Base-by-base conservation (phyloP, 208 protist genomes). In the Acanthamoeba healyi region DNA sequence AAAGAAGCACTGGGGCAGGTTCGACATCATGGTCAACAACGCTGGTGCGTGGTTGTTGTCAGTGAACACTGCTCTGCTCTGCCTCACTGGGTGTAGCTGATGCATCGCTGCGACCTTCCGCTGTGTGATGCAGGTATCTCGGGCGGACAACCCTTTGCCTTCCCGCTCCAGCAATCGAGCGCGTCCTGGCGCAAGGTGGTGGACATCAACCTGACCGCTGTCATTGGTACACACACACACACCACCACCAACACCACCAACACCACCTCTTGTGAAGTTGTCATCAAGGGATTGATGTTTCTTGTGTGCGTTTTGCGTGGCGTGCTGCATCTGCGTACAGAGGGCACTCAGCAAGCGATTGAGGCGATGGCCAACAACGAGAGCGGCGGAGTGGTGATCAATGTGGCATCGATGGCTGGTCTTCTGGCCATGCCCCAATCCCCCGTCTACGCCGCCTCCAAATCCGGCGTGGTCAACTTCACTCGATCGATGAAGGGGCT, bases 371-470 rank as follows among this genome's bases (percentile, higher is more conserved):
- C 29, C n/a, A 17, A 72, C n/a, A 38, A 92, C 86, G 22, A 87
- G 29, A 93, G n/a, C 9, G 88, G 40, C 88, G 93, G 93, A 72
- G 74, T 93, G 29, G 36, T 94, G 0, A 79, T 94, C 44, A 94
- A 94, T 19, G 46, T 46, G 5, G 84, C 93, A 1, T 94, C 93
- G 34, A 94, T 94, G 93, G 87, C 49, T 22, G 93, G 93, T 3
- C 61, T 94, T 26, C 15, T 63, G 42, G 88, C 93, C n/a, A 93
- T 94, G 82, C 81, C 81, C 17, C 93, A 70, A 19, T 34, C 79
- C n/a, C 93, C 93, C 54, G 40, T 93, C 4, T 94, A 94, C 51
- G 40, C 87, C 14, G 93, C 87, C 87, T 36, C 93, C 40, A 94
- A 94, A 46, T 38, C 40, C 82, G 82, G 42, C 34, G 82, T 89